Base-by-base conservation (phyloP, 1,284 basidiomycete genomes). In the Farysia itapuensis region DNA sequence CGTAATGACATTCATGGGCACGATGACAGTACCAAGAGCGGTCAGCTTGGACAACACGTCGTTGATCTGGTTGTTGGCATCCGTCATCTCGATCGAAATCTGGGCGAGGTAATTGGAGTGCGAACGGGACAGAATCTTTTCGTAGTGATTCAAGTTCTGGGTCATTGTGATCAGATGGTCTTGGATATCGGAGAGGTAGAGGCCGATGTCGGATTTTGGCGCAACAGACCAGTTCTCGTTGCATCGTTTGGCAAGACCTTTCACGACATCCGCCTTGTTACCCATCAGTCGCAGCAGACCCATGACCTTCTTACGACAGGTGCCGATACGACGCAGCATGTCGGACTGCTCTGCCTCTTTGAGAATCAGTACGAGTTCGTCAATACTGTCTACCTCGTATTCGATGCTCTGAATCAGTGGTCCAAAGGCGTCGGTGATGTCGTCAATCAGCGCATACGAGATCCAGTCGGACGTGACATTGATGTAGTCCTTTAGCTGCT, bases 121-220 rank as follows among this genome's bases (percentile, higher is more conserved):
- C 31, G 94, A 97, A 22, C 94, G 86, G 2, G 93, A 97, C 7
- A 98, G 82, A 76, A 98, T 98, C 82, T 97, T 98, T 44, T 73
- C 71, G 39, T 72, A 73, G 53, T 72, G 69, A 43, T 70, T 70
- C 57, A 70, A 52, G 77, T 96, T 98, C 79, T 97, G 94, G 3
- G 94, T 99, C 92, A 98, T 98, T 22, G 95, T 99, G 79, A 98
- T 97, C 78, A 98, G 79, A 79, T 99, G 95, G 78, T 98, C 95
- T 81, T 90, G 74, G 15, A 74, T 69, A 81, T 95, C 92, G 5
- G 89, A 94, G 2, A 96, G 84, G 79, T 95, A 93, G 6, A 97
- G 82, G 1, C 94, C 93, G 60, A 99, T 98, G 77, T 99, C 94
- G 8, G 89, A 90, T 58, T 95, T 97, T 0, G 95, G 95, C 13